A percentile compares a stretch with the other conserved stretches of the same genome.
Evolutionary conservation across 1,284 basidiomycete genomes (phyloP).

Genomic region (Sphaerobolus stellatus): DNA sequence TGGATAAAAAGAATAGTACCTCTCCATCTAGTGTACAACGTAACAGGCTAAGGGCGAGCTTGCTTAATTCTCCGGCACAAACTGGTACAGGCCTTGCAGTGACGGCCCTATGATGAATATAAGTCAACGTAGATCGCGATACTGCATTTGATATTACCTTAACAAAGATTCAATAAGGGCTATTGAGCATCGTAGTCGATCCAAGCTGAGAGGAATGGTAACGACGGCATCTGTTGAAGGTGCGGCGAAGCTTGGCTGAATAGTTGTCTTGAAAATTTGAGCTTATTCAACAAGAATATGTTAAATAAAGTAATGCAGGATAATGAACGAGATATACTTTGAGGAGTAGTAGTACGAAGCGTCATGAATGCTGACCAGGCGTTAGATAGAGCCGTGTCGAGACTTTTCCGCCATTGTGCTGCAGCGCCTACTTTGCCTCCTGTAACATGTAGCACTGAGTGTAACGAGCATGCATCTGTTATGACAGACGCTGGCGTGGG

Average conservation of each 20-base stretch:
- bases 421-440: slow-evolving; percentile 77
- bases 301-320: slow-evolving; percentile 16
- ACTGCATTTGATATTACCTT: slow-evolving; percentile 33
- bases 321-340: slow-evolving; percentile 34
- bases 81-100: slow-evolving; percentile 69
- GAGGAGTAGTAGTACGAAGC: slow-evolving; percentile 57
- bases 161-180: slow-evolving; percentile 54
- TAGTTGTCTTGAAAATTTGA: slow-evolving; percentile 8
- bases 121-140: neutral
- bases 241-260: slow-evolving; percentile 10
- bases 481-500: slow-evolving; percentile 43
- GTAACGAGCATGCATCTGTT: slow-evolving; percentile 53
- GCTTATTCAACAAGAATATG: neutral
- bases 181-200: slow-evolving; percentile 57
- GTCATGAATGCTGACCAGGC: slow-evolving; percentile 59
- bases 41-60: slow-evolving; percentile 40
- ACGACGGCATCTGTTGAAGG: slow-evolving; percentile 36
- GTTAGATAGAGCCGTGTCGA: slow-evolving; percentile 65
- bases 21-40: slow-evolving; percentile 57
- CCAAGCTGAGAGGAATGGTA: slow-evolving; percentile 53
- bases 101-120: slow-evolving; percentile 43
- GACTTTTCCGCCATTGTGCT: slow-evolving; percentile 65
- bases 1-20: slow-evolving; percentile 35
- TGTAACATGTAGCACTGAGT: slow-evolving; percentile 59
- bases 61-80: slow-evolving; percentile 57